phyloP scores from a whole-genome alignment of 805 yeast genomes.

The Starmera caribaea region DNA sequence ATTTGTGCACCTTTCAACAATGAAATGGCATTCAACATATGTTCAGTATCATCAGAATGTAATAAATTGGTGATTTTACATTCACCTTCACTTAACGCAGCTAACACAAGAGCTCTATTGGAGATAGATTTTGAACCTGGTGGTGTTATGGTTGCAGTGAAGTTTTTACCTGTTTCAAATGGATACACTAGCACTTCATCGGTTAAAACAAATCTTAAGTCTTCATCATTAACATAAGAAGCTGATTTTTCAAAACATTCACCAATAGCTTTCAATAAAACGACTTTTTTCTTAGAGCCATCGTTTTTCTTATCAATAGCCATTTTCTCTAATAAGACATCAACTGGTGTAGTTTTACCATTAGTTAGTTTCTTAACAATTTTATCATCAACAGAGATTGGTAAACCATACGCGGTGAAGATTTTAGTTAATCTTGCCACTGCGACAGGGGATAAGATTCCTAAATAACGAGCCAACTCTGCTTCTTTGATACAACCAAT shows the following conservation, averaged over 20 bases:
- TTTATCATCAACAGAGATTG: slow-evolving; percentile 68
- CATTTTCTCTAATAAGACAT: slow-evolving; percentile 71
- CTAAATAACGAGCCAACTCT: slow-evolving; percentile 86
- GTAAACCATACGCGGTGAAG: slow-evolving; percentile 77
- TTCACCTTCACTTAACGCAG: slow-evolving; percentile 83
- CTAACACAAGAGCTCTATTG: slow-evolving; percentile 85
- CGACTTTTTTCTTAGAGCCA: slow-evolving; percentile 84
- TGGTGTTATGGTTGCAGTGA: slow-evolving; percentile 48
- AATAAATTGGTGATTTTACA: slow-evolving; percentile 77
- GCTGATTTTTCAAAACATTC: slow-evolving; percentile 85
- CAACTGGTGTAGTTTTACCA: slow-evolving; percentile 68
- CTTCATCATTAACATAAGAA: slow-evolving; percentile 72
- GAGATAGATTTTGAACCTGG: slow-evolving; percentile 98
- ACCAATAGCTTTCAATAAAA: slow-evolving; percentile 76
- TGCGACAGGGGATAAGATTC: slow-evolving; percentile 83
- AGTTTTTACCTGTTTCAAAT: slow-evolving; percentile 26
- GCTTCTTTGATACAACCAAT: slow-evolving; percentile 93
- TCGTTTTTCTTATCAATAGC: slow-evolving; percentile 94
- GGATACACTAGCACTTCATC: slow-evolving; percentile 68
- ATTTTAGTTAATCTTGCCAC: slow-evolving; percentile 85
- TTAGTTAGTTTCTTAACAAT: slow-evolving; percentile 59
- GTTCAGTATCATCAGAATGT: slow-evolving; percentile 94
- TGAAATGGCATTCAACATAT: slow-evolving; percentile 83
- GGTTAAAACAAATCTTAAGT: slow-evolving; percentile 70
- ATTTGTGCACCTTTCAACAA: slow-evolving; percentile 75